Evolutionary conservation across 768 basidiomycete genomes (phyloP).

Genomic region (Auricularia auricula-judae): DNA sequence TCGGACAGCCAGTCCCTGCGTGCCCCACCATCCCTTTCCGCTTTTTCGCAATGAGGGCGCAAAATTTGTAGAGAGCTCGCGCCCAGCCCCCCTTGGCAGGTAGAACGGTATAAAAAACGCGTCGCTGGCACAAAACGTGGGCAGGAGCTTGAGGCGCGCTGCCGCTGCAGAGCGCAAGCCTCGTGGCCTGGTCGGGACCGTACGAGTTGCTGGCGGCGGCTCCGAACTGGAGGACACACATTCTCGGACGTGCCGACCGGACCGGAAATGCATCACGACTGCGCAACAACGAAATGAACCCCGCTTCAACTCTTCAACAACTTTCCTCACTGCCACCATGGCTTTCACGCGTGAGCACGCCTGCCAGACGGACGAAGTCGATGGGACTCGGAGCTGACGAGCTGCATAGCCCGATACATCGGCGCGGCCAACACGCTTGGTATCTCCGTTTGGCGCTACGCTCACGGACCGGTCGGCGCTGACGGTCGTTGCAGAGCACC

Average conservation of each 20-base stretch:
- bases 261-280: neutral
- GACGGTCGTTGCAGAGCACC: constrained; percentile 56
- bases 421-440: constrained; percentile 91
- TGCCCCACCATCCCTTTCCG: too few species aligned
- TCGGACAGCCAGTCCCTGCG: too few species aligned
- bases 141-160: too few species aligned
- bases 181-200: neutral
- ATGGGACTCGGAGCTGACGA: neutral
- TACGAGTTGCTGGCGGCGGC: neutral
- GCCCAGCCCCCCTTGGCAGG: too few species aligned
- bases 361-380: neutral
- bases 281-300: neutral
- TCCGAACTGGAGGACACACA: neutral
- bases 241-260: neutral
- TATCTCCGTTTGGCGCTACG: constrained; percentile 22
- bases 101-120: too few species aligned
- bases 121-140: too few species aligned
- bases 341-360: neutral
- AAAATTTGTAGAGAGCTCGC: too few species aligned
- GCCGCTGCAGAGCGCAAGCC: neutral
- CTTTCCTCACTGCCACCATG: neutral
- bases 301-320: neutral
- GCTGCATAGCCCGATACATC: constrained; percentile 65
- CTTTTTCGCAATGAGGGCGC: too few species aligned
- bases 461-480: too few species aligned